Evolutionary conservation across 2,329 filamentous ascomycete species (phyloP).

Genomic region (Fusarium paranaense): DNA sequence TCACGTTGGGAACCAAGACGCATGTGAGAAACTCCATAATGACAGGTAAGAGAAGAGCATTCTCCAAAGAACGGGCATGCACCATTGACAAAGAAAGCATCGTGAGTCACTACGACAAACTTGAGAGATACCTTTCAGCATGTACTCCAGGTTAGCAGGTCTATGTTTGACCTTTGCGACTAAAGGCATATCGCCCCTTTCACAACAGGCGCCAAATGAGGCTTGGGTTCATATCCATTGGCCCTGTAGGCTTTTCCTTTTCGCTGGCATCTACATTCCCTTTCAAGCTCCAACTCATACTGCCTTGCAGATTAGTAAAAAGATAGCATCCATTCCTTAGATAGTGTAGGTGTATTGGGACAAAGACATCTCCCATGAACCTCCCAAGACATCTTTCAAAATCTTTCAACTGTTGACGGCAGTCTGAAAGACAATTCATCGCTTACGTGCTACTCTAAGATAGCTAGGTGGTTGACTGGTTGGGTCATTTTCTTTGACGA

Average conservation of each 20-base stretch:
- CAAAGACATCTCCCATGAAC: background rate
- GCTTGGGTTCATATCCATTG: no score
- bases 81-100: background rate
- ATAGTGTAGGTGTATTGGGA: background rate
- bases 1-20: background rate
- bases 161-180: no score
- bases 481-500: background rate
- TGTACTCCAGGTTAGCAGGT: no score
- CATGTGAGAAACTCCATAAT: background rate
- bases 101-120: background rate
- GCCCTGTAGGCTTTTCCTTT: no score
- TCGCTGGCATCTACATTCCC: no score
- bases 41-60: background rate
- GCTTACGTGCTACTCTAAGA: background rate
- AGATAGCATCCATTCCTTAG: background rate
- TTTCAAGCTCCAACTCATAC: no score
- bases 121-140: background rate
- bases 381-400: background rate
- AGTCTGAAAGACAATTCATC: background rate
- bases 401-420: background rate
- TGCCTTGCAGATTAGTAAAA: background rate
- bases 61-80: background rate
- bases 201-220: no score
- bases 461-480: background rate
- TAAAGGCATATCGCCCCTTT: no score